phyloP scores from a whole-genome alignment of 345 rosid species.

The Sisymbrium irio region DNA sequence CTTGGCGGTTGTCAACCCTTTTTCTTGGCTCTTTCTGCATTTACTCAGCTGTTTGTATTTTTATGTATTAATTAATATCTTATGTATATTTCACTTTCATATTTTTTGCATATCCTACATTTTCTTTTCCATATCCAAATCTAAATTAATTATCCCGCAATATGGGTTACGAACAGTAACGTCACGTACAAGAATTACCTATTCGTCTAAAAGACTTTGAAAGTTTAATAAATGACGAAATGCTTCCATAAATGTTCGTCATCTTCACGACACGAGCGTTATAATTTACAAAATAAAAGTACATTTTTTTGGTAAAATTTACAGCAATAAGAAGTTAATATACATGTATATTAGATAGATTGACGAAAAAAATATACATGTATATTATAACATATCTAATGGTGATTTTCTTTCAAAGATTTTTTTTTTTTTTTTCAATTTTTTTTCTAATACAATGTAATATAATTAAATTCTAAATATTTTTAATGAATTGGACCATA shows the following conservation, averaged over 20 bases:
- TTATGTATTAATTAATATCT: slow-evolving; percentile 24
- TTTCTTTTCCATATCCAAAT: slow-evolving; percentile 24
- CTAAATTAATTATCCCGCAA: slow-evolving; percentile 4
- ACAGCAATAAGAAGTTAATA: neutral
- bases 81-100: slow-evolving; percentile 27
- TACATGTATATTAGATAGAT: neutral
- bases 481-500: too few relatives aligned
- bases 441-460: too few relatives aligned
- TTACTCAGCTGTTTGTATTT: slow-evolving; percentile 33
- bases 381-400: neutral
- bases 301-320: neutral
- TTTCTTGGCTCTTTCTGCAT: slow-evolving; percentile 37
- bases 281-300: neutral
- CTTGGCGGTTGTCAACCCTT: slow-evolving; percentile 71
- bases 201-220: slow-evolving; percentile 11
- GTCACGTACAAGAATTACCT: slow-evolving; percentile 25
- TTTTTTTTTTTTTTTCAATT: too few relatives aligned
- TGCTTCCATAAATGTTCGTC: slow-evolving; percentile 25
- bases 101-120: slow-evolving; percentile 18
- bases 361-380: too few relatives aligned
- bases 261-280: neutral
- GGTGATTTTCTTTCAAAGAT: too few relatives aligned
- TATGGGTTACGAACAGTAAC: slow-evolving; percentile 15
- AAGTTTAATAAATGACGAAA: slow-evolving; percentile 27
- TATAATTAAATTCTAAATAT: too few relatives aligned